Evolutionary conservation across 306 rosid species (phyloP), one percentile per base, ranked within the genome.

Genomic region (Prunus mongolica): DNA sequence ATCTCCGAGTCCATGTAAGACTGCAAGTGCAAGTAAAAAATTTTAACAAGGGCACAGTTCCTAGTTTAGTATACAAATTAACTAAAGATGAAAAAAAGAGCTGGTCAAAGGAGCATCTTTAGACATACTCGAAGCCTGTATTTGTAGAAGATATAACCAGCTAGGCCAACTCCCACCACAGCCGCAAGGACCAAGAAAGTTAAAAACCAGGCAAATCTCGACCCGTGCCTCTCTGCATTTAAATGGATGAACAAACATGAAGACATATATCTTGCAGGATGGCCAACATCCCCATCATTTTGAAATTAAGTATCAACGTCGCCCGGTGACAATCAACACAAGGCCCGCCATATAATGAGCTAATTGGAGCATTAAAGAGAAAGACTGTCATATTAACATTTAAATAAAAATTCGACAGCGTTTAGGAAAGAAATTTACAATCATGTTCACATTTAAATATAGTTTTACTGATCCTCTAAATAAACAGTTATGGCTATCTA

Each of bases 1-100:
- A 94, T 89, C 92, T 94, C 98, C 0, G 98, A 86, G 80, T 94
- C 97, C 98, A 94, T 92, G 93, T 94, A 92, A 64, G 95, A 87
- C 98, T 94, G 81, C 51, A 76, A 71, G 77, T 65, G 49, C 12
- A 47, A 76, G 57, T 32, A 24, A 65, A 25, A 27, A 3, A 46
- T 70, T 68, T 67, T 51, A 67, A 8, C 58, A 27, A 38, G 44
- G 2, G 27, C 27, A 20, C 25, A 25, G 71, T 65, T 28, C 58
- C 28, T 77, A 67, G 68, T 74, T 66, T 55, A 60, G 55, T 49
- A 19, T 12, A 19, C 13, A 54, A 47, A 50, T 45, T 8, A 65
- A 62, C 25, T 57, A 46, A 24, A 24, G 15, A 54, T 50, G 61
- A 55, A 63, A 19, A 25, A 38, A 61, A 61, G 12, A 44, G 68